A percentile compares a stretch with the other conserved stretches of the same genome.
Evolutionary conservation across 495 filamentous ascomycete genomes (phyloP).

Genomic region (Aeminium ludgeri): DNA sequence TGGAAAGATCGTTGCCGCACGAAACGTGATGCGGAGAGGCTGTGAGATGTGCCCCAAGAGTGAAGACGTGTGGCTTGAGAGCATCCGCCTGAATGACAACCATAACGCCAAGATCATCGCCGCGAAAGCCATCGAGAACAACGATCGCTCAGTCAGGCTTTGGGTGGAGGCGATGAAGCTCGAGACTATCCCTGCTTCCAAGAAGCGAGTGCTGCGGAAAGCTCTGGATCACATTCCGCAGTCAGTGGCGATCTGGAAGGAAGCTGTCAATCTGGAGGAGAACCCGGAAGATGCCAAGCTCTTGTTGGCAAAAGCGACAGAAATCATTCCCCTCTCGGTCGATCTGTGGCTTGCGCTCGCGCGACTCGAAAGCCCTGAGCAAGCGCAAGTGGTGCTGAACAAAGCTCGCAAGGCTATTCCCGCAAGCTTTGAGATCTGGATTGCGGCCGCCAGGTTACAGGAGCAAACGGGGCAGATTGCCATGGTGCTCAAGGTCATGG

Average conservation of each 20-base stretch:
- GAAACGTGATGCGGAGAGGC: constrained; percentile 68
- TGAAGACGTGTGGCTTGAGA: constrained; percentile 90
- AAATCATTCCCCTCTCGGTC: constrained; percentile 80
- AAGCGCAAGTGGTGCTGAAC: constrained; percentile 88
- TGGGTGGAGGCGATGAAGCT: constrained; percentile 94
- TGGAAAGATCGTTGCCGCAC: constrained; percentile 72
- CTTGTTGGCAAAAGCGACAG: constrained; percentile 78
- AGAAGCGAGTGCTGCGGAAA: constrained; percentile 78
- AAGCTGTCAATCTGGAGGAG: constrained; percentile 90
- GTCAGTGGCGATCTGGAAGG: constrained; percentile 90
- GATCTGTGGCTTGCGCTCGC: constrained; percentile 92
- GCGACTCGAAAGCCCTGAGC: constrained; percentile 70
- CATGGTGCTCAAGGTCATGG: constrained; percentile 73
- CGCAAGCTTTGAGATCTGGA: constrained; percentile 87
- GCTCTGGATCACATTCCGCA: constrained; percentile 80
- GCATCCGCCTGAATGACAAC: constrained; percentile 63
- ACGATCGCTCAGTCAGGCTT: constrained; percentile 69
- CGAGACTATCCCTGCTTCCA: constrained; percentile 59
- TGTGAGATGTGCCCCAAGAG: constrained; percentile 83
- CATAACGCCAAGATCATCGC: constrained; percentile 84
- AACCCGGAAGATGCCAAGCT: constrained; percentile 70
- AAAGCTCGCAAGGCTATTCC: constrained; percentile 85
- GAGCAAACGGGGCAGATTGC: constrained; percentile 66
- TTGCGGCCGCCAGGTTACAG: constrained; percentile 79
- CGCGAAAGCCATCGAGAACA: constrained; percentile 80